Evolutionary conservation across 768 basidiomycete species (phyloP).

Genomic region (Panellus pusillus): DNA sequence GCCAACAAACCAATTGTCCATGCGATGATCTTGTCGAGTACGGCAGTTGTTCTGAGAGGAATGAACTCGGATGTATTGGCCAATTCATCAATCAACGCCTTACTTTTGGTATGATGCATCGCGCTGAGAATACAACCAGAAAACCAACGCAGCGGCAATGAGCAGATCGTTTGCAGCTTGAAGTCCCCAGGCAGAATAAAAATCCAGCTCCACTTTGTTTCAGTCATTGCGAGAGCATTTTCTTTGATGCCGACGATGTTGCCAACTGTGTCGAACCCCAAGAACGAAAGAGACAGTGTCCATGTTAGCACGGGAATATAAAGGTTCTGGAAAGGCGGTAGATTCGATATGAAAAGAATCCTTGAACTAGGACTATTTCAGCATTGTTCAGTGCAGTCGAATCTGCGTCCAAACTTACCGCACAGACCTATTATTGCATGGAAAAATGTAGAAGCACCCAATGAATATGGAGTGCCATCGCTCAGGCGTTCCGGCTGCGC

Average conservation of each 20-base stretch:
- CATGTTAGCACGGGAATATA: slow-evolving; percentile 13
- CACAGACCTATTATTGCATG: slow-evolving; percentile 7
- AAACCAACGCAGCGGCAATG: slow-evolving; percentile 3
- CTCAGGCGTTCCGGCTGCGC: slow-evolving; percentile 10
- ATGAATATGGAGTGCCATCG: not conserved
- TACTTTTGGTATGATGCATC: not conserved
- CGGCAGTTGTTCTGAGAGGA: not conserved
- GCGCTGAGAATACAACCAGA: not conserved
- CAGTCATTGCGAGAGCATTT: not conserved
- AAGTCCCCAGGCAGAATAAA: slow-evolving; percentile 8
- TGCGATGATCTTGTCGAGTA: slow-evolving; percentile 11
- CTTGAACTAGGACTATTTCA: slow-evolving; percentile 8
- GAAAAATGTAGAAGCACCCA: slow-evolving; percentile 10
- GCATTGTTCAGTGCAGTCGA: not conserved
- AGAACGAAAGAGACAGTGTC: slow-evolving; percentile 12
- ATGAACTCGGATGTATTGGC: no score
- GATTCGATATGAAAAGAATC: slow-evolving; percentile 15
- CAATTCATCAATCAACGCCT: not conserved
- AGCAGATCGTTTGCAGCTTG: slow-evolving; percentile 14
- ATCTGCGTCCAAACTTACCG: not conserved
- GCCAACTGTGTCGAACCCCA: not conserved
- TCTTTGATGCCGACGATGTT: not conserved
- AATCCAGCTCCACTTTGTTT: slow-evolving; percentile 10
- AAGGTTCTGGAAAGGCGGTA: slow-evolving; percentile 13
- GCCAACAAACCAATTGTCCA: slow-evolving; percentile 7